A percentile compares a stretch with the other conserved stretches of the same genome.
Conservation (phyloP, 1,284 basidiomycete genomes). For the Rhodotorula glutinis region DNA sequence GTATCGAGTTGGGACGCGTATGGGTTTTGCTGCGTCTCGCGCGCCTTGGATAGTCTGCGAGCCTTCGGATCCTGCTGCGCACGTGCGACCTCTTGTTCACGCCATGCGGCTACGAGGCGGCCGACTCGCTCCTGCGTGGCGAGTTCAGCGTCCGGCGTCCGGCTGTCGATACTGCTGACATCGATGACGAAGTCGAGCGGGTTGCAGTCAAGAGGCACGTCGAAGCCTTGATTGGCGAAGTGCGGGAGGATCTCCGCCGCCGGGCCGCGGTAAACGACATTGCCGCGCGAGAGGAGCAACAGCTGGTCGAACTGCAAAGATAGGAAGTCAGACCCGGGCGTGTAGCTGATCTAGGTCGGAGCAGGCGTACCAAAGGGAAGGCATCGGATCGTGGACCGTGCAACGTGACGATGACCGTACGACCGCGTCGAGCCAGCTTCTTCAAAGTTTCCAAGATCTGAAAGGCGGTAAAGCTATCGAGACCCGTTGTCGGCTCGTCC, state of each 20-base stretch:
- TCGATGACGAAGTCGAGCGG: slow-evolving; percentile 56
- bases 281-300: slow-evolving; percentile 53
- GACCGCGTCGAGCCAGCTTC: slow-evolving; percentile 52
- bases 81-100: slow-evolving; percentile 23
- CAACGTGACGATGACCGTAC: slow-evolving; percentile 55
- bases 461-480: slow-evolving; percentile 56
- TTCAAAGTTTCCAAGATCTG: slow-evolving; percentile 54
- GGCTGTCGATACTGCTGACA: slow-evolving; percentile 52
- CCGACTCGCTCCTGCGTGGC: slow-evolving; percentile 44
- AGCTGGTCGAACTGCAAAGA: slow-evolving; percentile 47
- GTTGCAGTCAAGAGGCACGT: slow-evolving; percentile 21
- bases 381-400: slow-evolving; percentile 59
- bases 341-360: background rate
- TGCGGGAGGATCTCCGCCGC: slow-evolving; percentile 49
- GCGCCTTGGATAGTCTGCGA: too few relatives aligned
- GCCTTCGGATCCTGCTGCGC: too few relatives aligned
- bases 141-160: slow-evolving; percentile 51
- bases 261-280: slow-evolving; percentile 53
- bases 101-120: slow-evolving; percentile 47
- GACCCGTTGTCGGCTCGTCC: slow-evolving; percentile 68
- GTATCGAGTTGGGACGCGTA: background rate
- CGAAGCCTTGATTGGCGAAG: slow-evolving; percentile 49
- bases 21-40: background rate
- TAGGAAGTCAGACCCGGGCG: background rate
- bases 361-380: slow-evolving; percentile 50